These are phyloP conservation scores for Cinchona pubescens DNA, from an alignment of 257 asterid species.

Conservation along the genomic window DNA sequence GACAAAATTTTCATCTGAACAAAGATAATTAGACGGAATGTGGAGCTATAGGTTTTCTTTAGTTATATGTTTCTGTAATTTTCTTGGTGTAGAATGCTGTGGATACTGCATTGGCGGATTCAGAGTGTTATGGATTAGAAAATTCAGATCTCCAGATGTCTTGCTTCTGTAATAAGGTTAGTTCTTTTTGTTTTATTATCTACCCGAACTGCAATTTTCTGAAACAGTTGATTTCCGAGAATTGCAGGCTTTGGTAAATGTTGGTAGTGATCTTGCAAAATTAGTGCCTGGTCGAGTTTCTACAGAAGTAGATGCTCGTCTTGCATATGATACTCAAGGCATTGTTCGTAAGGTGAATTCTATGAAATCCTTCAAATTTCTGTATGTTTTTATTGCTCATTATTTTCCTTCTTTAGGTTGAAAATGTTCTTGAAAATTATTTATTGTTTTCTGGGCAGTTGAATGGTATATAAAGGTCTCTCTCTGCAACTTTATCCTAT, in stretches of 20 bases:
- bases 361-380: not conserved
- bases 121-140: conserved; percentile 59
- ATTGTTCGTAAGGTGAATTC: conserved; percentile 66
- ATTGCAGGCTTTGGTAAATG: conserved; percentile 76
- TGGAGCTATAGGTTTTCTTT: not conserved
- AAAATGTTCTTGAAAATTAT: not conserved
- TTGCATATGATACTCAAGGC: conserved; percentile 80
- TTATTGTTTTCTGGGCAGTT: not conserved
- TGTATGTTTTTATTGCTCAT: not conserved
- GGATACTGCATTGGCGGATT: conserved; percentile 82
- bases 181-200: not conserved
- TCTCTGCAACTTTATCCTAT: not conserved
- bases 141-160: conserved; percentile 67
- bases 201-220: not conserved
- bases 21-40: not conserved
- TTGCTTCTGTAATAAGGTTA: conserved; percentile 78
- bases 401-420: not conserved
- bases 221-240: not conserved
- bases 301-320: conserved; percentile 97
- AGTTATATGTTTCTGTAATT: not conserved
- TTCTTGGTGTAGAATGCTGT: conserved; percentile 61
- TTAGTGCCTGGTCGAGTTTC: conserved; percentile 99
- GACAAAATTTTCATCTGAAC: not conserved
- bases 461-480: not conserved
- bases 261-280: conserved; percentile 88